These are phyloP conservation scores for Endocalyx cinctus DNA, from an alignment of 2,329 filamentous ascomycete species.

Conservation along the genomic window DNA sequence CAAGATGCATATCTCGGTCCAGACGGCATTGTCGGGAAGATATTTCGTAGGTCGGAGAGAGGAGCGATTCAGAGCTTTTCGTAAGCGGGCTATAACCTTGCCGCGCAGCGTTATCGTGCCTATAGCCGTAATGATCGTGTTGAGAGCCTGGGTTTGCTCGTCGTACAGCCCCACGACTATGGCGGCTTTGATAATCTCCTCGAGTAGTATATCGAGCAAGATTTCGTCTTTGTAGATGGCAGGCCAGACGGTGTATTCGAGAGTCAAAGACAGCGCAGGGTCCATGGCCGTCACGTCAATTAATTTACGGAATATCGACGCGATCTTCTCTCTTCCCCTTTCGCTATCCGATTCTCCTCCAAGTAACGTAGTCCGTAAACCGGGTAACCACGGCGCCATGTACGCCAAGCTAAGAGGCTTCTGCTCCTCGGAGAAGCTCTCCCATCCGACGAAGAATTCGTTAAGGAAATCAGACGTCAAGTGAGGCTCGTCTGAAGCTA, in stretches of 20 bases:
- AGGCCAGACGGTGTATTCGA: constrained; percentile 65
- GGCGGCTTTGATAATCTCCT: constrained; percentile 62
- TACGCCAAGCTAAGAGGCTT: constrained; percentile 63
- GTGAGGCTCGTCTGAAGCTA: constrained; percentile 60
- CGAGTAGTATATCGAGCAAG: constrained; percentile 61
- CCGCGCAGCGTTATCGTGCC: constrained; percentile 62
- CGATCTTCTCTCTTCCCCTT: constrained; percentile 61
- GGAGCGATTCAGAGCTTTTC: constrained; percentile 63
- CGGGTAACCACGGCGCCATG: constrained; percentile 65
- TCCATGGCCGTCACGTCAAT: constrained; percentile 62
- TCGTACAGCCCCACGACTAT: constrained; percentile 53
- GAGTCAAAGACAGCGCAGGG: constrained; percentile 50
- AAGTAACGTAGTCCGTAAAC: constrained; percentile 56
- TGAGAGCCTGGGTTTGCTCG: constrained; percentile 55
- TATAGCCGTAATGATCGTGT: constrained; percentile 58
- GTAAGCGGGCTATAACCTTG: constrained; percentile 59
- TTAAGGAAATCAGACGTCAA: constrained; percentile 65
- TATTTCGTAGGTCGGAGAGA: constrained; percentile 62
- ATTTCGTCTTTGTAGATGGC: constrained; percentile 60
- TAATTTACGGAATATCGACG: constrained; percentile 59
- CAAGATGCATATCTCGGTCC: constrained; percentile 65
- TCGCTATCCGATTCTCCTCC: constrained; percentile 58
- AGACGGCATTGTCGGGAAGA: constrained; percentile 62
- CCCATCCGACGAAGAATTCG: constrained; percentile 71
- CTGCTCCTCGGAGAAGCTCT: constrained; percentile 63